These are phyloP conservation scores for Tetrapyrgos nigripes DNA, from an alignment of 1,284 basidiomycete species.

Conservation along the genomic window DNA sequence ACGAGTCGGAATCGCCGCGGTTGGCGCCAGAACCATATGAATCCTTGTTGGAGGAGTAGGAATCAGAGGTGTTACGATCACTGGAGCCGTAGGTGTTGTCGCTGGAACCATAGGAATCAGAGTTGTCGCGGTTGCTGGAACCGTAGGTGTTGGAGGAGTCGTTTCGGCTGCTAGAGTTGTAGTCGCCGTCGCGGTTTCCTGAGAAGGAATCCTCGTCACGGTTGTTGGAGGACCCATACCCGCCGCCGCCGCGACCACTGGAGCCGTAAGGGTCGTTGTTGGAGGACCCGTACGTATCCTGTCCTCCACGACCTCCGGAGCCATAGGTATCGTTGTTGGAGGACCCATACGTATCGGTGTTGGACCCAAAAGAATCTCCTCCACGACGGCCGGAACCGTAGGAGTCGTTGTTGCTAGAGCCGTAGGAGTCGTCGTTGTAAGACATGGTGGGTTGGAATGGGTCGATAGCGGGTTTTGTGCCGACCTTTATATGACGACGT, in stretches of 20 bases:
- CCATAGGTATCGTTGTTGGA: conserved; percentile 22
- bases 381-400: conserved; percentile 10
- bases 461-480: no score
- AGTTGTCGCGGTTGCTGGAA: conserved; percentile 16
- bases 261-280: conserved; percentile 7
- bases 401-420: conserved; percentile 7
- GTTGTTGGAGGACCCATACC: conserved; percentile 21
- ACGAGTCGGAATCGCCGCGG: background rate
- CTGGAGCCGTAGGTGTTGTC: conserved; percentile 24
- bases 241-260: background rate
- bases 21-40: conserved; percentile 19
- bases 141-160: conserved; percentile 16
- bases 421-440: conserved; percentile 14
- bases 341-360: conserved; percentile 24
- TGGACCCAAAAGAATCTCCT: conserved; percentile 24
- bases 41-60: conserved; percentile 23
- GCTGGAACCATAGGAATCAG: conserved; percentile 21
- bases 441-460: conserved; percentile 17
- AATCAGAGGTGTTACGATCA: background rate
- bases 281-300: conserved; percentile 7
- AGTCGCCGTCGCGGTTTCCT: conserved; percentile 2
- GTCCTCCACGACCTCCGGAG: conserved; percentile 11
- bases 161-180: conserved; percentile 2
- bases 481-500: conserved; percentile 20
- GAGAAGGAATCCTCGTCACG: conserved; percentile 14